Base-by-base conservation (phyloP, 495 filamentous ascomycete species). In the Penicillium goetzii region DNA sequence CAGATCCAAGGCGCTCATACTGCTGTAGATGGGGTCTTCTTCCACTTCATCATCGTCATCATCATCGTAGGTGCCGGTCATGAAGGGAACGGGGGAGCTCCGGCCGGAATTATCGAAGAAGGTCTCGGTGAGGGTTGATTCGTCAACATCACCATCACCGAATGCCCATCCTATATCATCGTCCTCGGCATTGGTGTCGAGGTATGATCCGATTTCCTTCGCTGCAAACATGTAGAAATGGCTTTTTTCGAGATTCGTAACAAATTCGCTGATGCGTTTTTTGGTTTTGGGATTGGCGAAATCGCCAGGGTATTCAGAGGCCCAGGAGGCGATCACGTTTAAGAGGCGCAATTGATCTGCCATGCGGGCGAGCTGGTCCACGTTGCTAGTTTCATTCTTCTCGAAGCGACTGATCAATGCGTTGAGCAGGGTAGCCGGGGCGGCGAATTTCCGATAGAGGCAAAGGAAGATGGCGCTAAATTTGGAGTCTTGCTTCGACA, bases 401-500 rank as follows among this genome's bases (percentile, higher is more conserved):
- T 94, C 89, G 64, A 97, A 90, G 10, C 91, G 89, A 59, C 79
- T 77, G 28, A 93, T 77, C 63, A 98, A 87, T 17, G 89, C 85
- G 40, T 84, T 83, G 40, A 98, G 83, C 3, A 99, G 83, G 41
- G 88, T 83, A 15, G 82, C 81, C 0, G 95, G 95, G 4, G 94
- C 83, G 5, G 92, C 90, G 62, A 99, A 97, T 76, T 93, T 96
- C 56, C 95, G 90, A 72, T 97, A 97, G n/a, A 98, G 83, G 61
- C 93, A 96, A 21, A 98, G 79, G 69, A 98, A 98, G 10, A 93
- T 88, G 30, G 89, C 84, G 19, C 83, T 82, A 74, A 97, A 98
- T 72, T 96, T 97, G 21, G 83, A 81, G 72, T 97, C 95, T 7
- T 88, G 81, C 72, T 91, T 93, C 36, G 92, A 92, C 81, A 94